Evolutionary conservation across 2,329 filamentous ascomycete genomes (phyloP).

Genomic region (Hypoxylon sp.): DNA sequence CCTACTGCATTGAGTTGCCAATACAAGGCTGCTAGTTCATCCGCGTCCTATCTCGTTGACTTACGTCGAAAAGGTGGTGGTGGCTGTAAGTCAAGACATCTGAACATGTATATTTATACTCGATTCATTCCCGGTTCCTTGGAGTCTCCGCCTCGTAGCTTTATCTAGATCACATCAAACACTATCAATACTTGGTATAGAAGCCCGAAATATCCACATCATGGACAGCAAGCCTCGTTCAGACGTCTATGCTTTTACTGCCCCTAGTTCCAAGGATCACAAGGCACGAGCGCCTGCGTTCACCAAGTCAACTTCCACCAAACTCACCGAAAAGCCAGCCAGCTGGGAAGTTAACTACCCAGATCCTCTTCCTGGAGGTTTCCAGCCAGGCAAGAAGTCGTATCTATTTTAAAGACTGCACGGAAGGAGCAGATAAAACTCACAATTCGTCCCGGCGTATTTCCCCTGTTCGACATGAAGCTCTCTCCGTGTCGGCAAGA

Average conservation of each 20-base stretch:
- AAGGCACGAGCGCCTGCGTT: conserved; percentile 9
- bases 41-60: conserved; percentile 7
- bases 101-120: conserved; percentile 18
- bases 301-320: conserved; percentile 21
- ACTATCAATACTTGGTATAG: background rate
- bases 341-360: conserved; percentile 45
- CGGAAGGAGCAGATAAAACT: background rate
- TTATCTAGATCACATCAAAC: background rate
- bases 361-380: conserved; percentile 45
- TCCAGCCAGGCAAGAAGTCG: conserved; percentile 47
- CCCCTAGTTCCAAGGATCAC: conserved; percentile 19
- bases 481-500: background rate
- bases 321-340: conserved; percentile 25
- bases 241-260: conserved; percentile 7
- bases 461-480: background rate
- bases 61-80: background rate
- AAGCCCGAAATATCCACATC: background rate
- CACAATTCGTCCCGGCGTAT: background rate
- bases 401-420: conserved; percentile 33
- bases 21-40: conserved; percentile 11
- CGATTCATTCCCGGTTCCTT: conserved; percentile 2
- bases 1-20: conserved; percentile 27
- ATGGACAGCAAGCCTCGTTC: conserved; percentile 31
- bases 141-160: background rate
- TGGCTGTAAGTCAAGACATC: background rate